Conservation (phyloP, 169 alveolate species). For the Cryptosporidium bovis region DNA sequence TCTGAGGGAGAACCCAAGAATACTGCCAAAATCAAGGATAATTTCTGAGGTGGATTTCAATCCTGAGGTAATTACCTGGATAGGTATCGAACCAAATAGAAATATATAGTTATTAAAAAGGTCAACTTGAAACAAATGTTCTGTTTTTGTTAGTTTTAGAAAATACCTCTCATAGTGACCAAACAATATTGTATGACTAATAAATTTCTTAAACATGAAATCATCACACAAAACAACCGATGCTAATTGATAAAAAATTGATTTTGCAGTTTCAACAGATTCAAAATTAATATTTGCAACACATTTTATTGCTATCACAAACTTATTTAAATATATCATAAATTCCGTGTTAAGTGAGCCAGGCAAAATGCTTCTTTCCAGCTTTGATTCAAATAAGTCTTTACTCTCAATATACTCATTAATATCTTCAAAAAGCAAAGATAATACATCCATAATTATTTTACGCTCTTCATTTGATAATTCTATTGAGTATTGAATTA, state of each 20-base stretch:
- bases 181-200: not conserved
- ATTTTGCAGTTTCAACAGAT: not conserved
- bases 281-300: slow-evolving; percentile 16
- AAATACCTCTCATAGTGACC: not conserved
- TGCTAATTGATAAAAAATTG: slow-evolving; percentile 25
- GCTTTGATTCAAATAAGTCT: not conserved
- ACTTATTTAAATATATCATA: not conserved
- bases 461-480: too few species aligned
- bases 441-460: too few species aligned
- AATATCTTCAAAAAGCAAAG: not conserved
- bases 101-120: slow-evolving; percentile 1
- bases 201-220: not conserved
- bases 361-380: slow-evolving; percentile 24
- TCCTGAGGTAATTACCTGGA: not conserved
- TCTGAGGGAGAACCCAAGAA: slow-evolving; percentile 29
- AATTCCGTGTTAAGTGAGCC: slow-evolving; percentile 1
- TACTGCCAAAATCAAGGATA: not conserved
- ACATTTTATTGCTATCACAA: not conserved
- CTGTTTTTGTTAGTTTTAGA: not conserved
- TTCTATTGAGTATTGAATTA: not conserved
- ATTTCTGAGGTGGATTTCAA: not conserved
- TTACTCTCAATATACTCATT: not conserved
- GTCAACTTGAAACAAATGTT: not conserved
- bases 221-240: slow-evolving; percentile 18
- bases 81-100: slow-evolving; percentile 47